Conservation (phyloP, 768 basidiomycete genomes). For the Collybia nuda region DNA sequence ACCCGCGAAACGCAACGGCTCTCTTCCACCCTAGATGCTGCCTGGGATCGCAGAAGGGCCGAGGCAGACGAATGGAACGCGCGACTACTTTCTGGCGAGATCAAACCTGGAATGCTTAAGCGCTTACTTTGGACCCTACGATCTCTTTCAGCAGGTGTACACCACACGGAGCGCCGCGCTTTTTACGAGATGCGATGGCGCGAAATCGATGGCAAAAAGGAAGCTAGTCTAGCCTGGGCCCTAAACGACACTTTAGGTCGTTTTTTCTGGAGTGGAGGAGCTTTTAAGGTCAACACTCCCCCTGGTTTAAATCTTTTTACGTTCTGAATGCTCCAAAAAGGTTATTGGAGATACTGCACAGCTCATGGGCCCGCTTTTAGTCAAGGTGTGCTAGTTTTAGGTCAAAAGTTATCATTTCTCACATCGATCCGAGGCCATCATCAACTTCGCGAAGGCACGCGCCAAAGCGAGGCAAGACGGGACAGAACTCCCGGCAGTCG, state of each 20-base stretch:
- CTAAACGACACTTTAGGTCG: constrained; percentile 59
- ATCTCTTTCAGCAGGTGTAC: constrained; percentile 20
- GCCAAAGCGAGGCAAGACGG: constrained; percentile 37
- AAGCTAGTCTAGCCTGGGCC: constrained; percentile 57
- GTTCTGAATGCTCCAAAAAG: constrained; percentile 25
- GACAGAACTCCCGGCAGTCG: constrained; percentile 36
- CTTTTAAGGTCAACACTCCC: constrained; percentile 47
- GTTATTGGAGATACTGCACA: constrained; percentile 61
- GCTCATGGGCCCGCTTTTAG: constrained; percentile 62
- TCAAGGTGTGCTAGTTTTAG: constrained; percentile 39
- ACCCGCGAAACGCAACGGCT: constrained; percentile 48
- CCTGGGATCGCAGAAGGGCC: constrained; percentile 49
- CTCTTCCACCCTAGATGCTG: constrained; percentile 51
- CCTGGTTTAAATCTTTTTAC: not conserved
- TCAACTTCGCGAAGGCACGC: constrained; percentile 55
- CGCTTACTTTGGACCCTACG: constrained; percentile 42
- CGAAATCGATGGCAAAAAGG: constrained; percentile 39
- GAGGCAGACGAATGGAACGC: constrained; percentile 59
- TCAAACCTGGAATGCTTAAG: constrained; percentile 37
- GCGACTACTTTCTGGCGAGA: constrained; percentile 41
- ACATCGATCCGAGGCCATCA: constrained; percentile 43
- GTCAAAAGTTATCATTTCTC: not conserved
- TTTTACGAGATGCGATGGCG: constrained; percentile 44
- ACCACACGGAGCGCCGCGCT: constrained; percentile 23
- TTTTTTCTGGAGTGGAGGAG: constrained; percentile 64